A percentile compares a stretch with the other conserved stretches of the same genome.
Conservation (phyloP, 2,329 filamentous ascomycete genomes). For the Emericellopsis atlantica region DNA sequence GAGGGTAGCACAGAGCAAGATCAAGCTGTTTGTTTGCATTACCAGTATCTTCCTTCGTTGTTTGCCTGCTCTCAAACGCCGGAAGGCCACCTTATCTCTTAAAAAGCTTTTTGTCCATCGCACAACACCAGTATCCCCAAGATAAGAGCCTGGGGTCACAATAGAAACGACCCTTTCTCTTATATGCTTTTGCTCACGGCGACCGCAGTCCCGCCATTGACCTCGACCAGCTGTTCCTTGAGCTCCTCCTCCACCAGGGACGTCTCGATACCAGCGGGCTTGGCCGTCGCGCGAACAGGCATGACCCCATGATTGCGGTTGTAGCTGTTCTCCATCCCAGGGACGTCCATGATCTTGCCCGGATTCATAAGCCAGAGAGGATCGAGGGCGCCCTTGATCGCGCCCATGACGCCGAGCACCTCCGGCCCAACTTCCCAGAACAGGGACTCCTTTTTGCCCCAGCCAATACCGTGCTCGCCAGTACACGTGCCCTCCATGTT, state of each 20-base stretch:
- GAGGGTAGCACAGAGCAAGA: too few relatives aligned
- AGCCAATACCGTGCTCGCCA: constrained; percentile 75
- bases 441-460: constrained; percentile 75
- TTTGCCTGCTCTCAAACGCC: too few relatives aligned
- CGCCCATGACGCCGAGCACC: constrained; percentile 74
- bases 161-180: too few relatives aligned
- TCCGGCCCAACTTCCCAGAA: constrained; percentile 68
- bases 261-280: too few relatives aligned
- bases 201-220: too few relatives aligned
- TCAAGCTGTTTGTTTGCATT: too few relatives aligned
- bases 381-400: constrained; percentile 72
- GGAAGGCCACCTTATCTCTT: too few relatives aligned
- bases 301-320: background rate
- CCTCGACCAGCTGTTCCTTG: background rate
- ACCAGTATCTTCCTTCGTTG: too few relatives aligned
- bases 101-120: too few relatives aligned
- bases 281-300: background rate
- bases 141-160: too few relatives aligned
- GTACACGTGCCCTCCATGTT: constrained; percentile 94
- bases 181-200: too few relatives aligned
- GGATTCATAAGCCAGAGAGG: constrained; percentile 85
- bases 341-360: constrained; percentile 75
- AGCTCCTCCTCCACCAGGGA: background rate
- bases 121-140: too few relatives aligned
- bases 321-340: constrained; percentile 16